Evolutionary conservation across 805 yeast species (phyloP), one percentile per base, ranked within the genome.

Genomic region (Priceomyces haplophilus): DNA sequence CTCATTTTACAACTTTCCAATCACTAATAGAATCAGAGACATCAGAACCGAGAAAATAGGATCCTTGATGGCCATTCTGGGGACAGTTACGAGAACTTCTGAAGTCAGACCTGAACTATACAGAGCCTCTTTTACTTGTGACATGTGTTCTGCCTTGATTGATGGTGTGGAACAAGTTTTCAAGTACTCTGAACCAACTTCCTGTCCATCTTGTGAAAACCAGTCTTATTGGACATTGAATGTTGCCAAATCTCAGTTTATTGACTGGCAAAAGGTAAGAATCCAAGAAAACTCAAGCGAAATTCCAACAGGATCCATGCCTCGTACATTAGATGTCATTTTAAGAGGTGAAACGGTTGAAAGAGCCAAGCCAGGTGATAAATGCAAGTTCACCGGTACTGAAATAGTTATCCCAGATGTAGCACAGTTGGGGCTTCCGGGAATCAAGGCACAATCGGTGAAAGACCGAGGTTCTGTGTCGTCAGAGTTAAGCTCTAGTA

Each of bases 291-390:
- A 91, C 57, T 83, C 97, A n/a, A 85, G 75, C 53, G 98, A 91
- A 64, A 91, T 91, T 44, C 99, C 99, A 20, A 88, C 97, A 0
- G 99, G 99, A 21, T 89, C 97, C 3, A 91, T 91, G 99, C 99
- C 99, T 19, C 80, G 99, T 62, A 91, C 97, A 1, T 65, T 91
- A 55, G 99, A 91, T 61, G 91, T 91, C 18, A 85, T 91, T 40
- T 67, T 91, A 45, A 76, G 99, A 54, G 98, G 98, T 40, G 97
- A 91, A 52, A 76, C 88, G 41, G 98, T 93, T 7, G 99, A 91
- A 59, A 76, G 89, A 51, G 97, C 97, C 2, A 93, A 91, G 64
- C 97, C 99, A 1, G 99, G 99, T 51, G 98, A 91, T 64, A 85
- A 88, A 61, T 87, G 97, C 67, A 80, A 81, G 51, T 89, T 93